Conservation (phyloP, 805 yeast genomes). For the Ogataea nakhonphanomensis region DNA sequence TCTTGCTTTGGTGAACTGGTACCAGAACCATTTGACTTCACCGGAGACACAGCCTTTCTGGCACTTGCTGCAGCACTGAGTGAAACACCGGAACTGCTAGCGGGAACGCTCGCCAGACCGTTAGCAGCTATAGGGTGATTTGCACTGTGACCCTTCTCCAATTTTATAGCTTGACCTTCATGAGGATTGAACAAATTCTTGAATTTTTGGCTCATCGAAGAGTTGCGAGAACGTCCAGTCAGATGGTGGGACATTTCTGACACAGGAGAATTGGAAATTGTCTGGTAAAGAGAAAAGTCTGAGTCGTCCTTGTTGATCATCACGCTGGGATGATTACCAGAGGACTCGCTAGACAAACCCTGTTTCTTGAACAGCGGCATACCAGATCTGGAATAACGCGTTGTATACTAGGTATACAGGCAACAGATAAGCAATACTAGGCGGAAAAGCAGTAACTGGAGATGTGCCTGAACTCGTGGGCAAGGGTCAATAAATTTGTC, state of each 20-base stretch:
- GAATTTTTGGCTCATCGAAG: slow-evolving; percentile 31
- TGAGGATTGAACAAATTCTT: slow-evolving; percentile 29
- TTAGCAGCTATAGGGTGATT: too few species aligned
- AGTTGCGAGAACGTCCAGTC: slow-evolving; percentile 21
- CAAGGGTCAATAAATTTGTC: background rate
- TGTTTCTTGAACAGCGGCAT: slow-evolving; percentile 22
- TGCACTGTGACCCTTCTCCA: slow-evolving; percentile 11
- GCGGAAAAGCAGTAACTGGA: background rate
- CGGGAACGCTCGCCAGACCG: too few species aligned
- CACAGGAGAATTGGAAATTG: slow-evolving; percentile 22
- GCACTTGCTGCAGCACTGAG: too few species aligned
- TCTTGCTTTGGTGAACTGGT: slow-evolving; percentile 16
- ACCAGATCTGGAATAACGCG: slow-evolving; percentile 1
- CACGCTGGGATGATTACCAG: slow-evolving; percentile 16
- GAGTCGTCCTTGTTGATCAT: slow-evolving; percentile 23
- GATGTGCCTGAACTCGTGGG: slow-evolving; percentile 1
- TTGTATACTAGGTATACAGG: slow-evolving; percentile 11
- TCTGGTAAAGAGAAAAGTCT: slow-evolving; percentile 23
- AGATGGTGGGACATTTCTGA: slow-evolving; percentile 16
- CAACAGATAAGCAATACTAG: background rate
- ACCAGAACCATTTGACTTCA: slow-evolving; percentile 15
- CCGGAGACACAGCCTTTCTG: slow-evolving; percentile 17
- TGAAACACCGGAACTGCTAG: too few species aligned
- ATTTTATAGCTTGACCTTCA: slow-evolving; percentile 15
- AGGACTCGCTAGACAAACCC: slow-evolving; percentile 11